Conservation (phyloP, 768 basidiomycete species). For the Dioszegia hungarica region DNA sequence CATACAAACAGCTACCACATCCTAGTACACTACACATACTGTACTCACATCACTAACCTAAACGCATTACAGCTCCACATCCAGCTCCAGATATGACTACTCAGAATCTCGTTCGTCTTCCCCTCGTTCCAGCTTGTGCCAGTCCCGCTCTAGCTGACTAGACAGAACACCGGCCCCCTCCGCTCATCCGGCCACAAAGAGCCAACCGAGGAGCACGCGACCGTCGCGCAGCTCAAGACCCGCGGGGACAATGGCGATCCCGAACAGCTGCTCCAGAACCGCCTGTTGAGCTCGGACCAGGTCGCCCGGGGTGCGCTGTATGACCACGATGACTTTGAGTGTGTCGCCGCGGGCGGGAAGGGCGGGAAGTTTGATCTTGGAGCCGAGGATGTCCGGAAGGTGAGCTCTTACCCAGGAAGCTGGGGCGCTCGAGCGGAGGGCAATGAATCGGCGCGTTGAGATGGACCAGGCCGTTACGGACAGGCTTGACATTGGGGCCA, state of each 20-base stretch:
- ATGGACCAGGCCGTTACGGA: too few species aligned
- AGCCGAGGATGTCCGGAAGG: conserved; percentile 29
- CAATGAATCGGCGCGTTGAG: too few species aligned
- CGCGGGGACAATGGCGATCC: conserved; percentile 25
- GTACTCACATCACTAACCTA: background rate
- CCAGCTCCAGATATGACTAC: conserved; percentile 1
- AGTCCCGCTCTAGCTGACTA: background rate
- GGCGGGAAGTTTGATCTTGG: conserved; percentile 18
- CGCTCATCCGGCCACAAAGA: conserved; percentile 29
- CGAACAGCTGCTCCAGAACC: conserved; percentile 20
- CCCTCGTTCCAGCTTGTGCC: too few species aligned
- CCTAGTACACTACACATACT: background rate
- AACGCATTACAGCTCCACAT: too few species aligned
- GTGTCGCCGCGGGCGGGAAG: conserved; percentile 17
- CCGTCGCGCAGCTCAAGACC: conserved; percentile 10
- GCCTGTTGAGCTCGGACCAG: conserved; percentile 18
- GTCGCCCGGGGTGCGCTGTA: conserved; percentile 24
- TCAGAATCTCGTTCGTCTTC: background rate
- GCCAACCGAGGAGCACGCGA: conserved; percentile 22
- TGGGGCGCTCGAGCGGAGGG: too few species aligned
- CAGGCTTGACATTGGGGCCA: too few species aligned
- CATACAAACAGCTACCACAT: too few species aligned
- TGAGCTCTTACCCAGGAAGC: too few species aligned
- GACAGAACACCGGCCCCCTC: conserved; percentile 15
- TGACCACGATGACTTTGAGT: conserved; percentile 23